Base-by-base conservation (phyloP, 805 yeast species). In the Myxozyma kluyveri region DNA sequence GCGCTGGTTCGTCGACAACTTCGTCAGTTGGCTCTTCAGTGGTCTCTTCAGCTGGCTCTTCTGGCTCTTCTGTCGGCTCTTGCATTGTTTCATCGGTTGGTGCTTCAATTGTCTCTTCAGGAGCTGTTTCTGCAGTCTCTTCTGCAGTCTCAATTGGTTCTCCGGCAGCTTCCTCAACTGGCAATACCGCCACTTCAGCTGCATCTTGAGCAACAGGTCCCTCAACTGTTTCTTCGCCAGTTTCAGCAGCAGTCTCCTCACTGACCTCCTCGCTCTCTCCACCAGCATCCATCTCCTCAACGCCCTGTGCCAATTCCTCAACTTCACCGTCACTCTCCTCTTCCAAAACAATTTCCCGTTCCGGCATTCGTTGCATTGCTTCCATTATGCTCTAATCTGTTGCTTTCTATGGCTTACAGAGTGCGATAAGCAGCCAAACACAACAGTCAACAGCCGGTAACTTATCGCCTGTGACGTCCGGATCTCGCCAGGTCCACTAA, bases 1-100 rank as follows among this genome's bases (percentile, higher is more conserved):
- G 12, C 33, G 6, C 18, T 21, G 48, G 33, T n/a, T 9, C 41
- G 6, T 32, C 40, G 3, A 21, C 27, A 17, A 14, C 18, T 32
- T 18, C 2, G 24, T 36, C 42, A 0, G 23, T 18, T 17, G 39
- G 17, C n/a, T 17, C 42, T 40, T 40, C 10, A 23, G 24, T 40
- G 41, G 9, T 17, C 17, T 23, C 41, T n/a, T 40, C 33, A 37
- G 18, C 41, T 37, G n/a, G n/a, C n/a, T n/a, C n/a, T 32, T 46
- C 50, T 31, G 44, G 17, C 38, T 46, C 44, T 9, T 9, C 23
- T 32, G 19, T 33, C 35, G 31, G 14, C 41, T 33, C 47, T 18
- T 40, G 31, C 23, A 6, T 18, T 5, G 4, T 29, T n/a, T 10
- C 42, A 4, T 9, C 21, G 18, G 7, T 18, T 5, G 42, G 23